These are phyloP conservation scores for Aquilaria malaccensis DNA, from an alignment of 345 rosid species.

Conservation along the genomic window DNA sequence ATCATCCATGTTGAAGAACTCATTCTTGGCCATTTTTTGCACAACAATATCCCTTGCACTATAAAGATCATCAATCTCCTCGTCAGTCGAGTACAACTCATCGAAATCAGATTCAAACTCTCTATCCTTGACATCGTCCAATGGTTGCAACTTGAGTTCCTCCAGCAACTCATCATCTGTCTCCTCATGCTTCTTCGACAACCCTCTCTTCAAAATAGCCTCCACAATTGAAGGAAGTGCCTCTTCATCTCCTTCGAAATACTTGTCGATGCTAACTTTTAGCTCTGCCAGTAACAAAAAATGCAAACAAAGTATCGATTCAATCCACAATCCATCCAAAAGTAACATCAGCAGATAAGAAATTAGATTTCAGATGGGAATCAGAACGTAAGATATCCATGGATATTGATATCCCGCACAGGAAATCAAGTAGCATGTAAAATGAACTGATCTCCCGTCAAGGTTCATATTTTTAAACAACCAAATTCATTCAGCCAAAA, in stretches of 20 bases:
- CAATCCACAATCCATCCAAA: too few species aligned
- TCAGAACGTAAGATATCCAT: too few species aligned
- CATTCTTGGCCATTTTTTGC: constrained; percentile 51
- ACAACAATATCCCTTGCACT: constrained; percentile 41
- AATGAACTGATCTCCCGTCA: too few species aligned
- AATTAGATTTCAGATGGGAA: too few species aligned
- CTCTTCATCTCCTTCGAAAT: constrained; percentile 73
- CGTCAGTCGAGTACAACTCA: constrained; percentile 52
- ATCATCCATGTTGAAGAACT: constrained; percentile 72
- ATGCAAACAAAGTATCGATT: too few species aligned
- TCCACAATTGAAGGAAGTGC: constrained; percentile 59
- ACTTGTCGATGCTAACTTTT: constrained; percentile 51
- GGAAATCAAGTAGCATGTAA: too few species aligned
- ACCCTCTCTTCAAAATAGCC: constrained; percentile 53
- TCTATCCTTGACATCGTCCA: constrained; percentile 44
- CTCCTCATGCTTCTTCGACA: constrained; percentile 52
- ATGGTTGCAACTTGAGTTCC: constrained; percentile 31
- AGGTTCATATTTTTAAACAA: too few species aligned
- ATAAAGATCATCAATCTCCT: constrained; percentile 69
- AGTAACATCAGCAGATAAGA: too few species aligned
- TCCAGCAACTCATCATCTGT: constrained; percentile 71
- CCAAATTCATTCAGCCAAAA: too few species aligned
- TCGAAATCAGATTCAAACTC: constrained; percentile 82
- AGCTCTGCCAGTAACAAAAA: constrained; percentile 45
- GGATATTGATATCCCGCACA: too few species aligned